These are phyloP conservation scores for Epichloe hybrida DNA, from an alignment of 2,329 filamentous ascomycete species.

Conservation along the genomic window DNA sequence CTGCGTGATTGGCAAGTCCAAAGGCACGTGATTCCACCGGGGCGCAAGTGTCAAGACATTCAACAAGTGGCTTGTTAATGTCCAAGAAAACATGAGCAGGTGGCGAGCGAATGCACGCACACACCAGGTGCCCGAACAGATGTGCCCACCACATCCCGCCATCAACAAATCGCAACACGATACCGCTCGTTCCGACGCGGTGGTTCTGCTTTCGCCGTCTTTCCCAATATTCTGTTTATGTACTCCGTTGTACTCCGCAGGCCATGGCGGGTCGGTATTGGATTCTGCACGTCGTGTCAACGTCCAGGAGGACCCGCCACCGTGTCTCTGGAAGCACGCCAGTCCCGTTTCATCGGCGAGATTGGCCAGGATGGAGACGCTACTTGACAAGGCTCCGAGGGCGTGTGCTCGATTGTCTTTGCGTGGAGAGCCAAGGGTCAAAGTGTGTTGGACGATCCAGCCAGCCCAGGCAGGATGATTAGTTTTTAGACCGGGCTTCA, in stretches of 20 bases:
- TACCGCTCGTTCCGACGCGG: background rate
- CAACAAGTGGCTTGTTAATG: too few relatives aligned
- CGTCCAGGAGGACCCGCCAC: conserved; percentile 1
- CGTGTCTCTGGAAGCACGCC: conserved; percentile 6
- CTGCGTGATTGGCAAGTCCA: too few relatives aligned
- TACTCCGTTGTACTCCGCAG: background rate
- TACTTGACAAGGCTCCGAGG: conserved; percentile 1
- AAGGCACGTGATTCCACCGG: background rate
- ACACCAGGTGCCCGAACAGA: background rate
- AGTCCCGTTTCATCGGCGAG: conserved; percentile 3
- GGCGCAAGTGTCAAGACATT: too few relatives aligned
- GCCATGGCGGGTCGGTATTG: background rate
- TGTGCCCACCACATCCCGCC: background rate
- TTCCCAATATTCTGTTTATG: background rate
- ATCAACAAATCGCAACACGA: background rate
- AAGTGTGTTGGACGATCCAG: background rate
- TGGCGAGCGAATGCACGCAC: background rate
- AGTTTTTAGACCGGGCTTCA: background rate
- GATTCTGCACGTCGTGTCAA: background rate
- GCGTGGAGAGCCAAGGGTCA: background rate
- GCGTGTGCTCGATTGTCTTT: background rate
- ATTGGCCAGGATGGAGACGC: background rate
- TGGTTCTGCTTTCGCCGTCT: background rate
- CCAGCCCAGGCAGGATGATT: background rate
- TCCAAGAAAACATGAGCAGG: background rate